Percentiles rank a stretch among this genome's conserved stretches.
These are phyloP conservation scores for Madurella mycetomatis DNA, from an alignment of 2,329 filamentous ascomycete species.

Conservation along the genomic window DNA sequence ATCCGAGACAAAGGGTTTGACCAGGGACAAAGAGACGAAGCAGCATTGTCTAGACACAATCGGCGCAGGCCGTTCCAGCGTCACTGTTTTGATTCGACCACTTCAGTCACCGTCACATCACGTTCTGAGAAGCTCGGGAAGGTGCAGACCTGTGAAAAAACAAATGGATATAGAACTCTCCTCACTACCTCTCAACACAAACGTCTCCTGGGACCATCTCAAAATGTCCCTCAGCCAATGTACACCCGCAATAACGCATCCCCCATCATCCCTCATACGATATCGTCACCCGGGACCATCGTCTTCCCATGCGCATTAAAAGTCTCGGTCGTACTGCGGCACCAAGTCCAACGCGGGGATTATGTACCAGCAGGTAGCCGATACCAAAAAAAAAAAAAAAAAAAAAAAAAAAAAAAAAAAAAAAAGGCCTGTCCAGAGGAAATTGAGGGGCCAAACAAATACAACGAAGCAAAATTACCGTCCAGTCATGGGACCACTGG, in stretches of 20 bases:
- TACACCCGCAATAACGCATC: constrained; percentile 2
- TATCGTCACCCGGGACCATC: constrained; percentile 20
- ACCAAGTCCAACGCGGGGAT: constrained; percentile 15
- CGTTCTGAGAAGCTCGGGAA: not conserved
- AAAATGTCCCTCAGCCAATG: not conserved
- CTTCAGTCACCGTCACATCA: not conserved
- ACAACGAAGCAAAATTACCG: constrained; percentile 24
- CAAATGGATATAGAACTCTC: constrained; percentile 16
- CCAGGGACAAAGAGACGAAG: not conserved
- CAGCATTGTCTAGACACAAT: not conserved
- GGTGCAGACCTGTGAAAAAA: constrained; percentile 5
- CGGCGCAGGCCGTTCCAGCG: not conserved
- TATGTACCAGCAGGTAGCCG: constrained; percentile 21
- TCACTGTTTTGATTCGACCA: not conserved
- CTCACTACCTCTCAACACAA: constrained; percentile 6
- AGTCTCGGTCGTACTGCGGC: constrained; percentile 6
- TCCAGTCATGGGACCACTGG: constrained; percentile 1
- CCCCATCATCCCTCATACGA: constrained; percentile 13
- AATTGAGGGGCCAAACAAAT: constrained; percentile 18
- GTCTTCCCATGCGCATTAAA: constrained; percentile 21
- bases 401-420: constrained; percentile 18
- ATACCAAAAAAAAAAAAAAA: constrained; percentile 15
- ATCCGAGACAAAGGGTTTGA: not conserved
- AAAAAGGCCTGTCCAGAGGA: constrained; percentile 23
- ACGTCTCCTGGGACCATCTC: not conserved